Evolutionary conservation across 2,329 filamentous ascomycete species (phyloP), one percentile per base, ranked within the genome.

Genomic region (Stemphylium lycopersici): DNA sequence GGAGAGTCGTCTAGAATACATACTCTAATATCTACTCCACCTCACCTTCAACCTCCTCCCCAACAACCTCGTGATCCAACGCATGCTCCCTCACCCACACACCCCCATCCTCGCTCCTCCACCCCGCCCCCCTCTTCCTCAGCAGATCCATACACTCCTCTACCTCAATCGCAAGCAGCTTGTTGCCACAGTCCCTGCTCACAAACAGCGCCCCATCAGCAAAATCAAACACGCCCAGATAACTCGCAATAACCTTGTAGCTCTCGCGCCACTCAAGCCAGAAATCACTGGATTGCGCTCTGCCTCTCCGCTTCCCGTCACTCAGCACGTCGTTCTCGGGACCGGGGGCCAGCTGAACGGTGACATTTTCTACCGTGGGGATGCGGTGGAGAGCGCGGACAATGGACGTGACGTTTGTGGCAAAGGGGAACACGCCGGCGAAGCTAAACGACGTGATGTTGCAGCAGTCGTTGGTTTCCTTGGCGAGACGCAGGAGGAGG

Each of bases 361-460:
- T 63, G 2, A 81, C 26, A 18, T 68, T 33, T 39, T 59, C 58
- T 62, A 79, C 34, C 33, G 75, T 67, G 10, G 56, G 60, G 7
- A 76, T 63, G 29, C 62, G 60, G 47, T 67, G 44, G 2, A 76
- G 54, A 2, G 65, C 63, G 3, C 61, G 56, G 4, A 71, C 52
- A 11, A 73, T 49, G 15, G 58, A 53, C 4, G 57, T 62, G 44
- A 89, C 79, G 67, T 90, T 87, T 5, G 81, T 81, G 42, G 81
- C 80, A 32, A 87, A 84, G 0, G 89, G 88, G 62, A 90, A 91
- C 6, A 90, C 83, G 33, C 84, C 86, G 3, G 87, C 80, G 67
- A 90, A 90, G 49, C 76, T 75, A 55, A 84, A 79, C 1, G 76
- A 77, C 12, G 76, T 75, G 39, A 87, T 67, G 47, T 70, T 70